These are phyloP conservation scores for Colletotrichum eleusines DNA, from an alignment of 2,329 filamentous ascomycete genomes.

Conservation along the genomic window DNA sequence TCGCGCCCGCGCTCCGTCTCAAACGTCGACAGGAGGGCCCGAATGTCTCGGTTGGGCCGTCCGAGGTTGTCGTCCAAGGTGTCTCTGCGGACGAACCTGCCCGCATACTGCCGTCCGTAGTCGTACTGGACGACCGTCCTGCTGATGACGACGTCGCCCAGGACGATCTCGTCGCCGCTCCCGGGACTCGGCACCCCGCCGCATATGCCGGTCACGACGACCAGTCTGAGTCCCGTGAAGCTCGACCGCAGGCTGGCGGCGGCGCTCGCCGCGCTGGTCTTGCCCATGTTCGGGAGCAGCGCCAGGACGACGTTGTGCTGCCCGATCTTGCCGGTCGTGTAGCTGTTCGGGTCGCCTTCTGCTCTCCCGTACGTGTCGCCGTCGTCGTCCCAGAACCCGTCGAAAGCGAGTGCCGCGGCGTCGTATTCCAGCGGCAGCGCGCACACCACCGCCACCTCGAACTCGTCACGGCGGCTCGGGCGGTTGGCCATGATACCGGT, in stretches of 20 bases:
- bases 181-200: conserved; percentile 50
- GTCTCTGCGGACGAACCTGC: conserved; percentile 45
- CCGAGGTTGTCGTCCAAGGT: conserved; percentile 45
- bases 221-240: conserved; percentile 51
- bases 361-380: conserved; percentile 44
- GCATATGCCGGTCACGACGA: conserved; percentile 55
- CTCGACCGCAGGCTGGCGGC: conserved; percentile 50
- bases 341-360: conserved; percentile 47
- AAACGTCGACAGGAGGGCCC: conserved; percentile 43
- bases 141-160: conserved; percentile 53
- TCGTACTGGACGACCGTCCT: conserved; percentile 48
- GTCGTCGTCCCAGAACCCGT: conserved; percentile 47
- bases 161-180: conserved; percentile 36
- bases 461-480: not conserved
- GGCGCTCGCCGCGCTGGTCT: conserved; percentile 44
- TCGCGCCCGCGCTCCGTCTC: conserved; percentile 34
- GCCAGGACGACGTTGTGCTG: conserved; percentile 47
- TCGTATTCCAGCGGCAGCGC: conserved; percentile 46
- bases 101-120: conserved; percentile 45
- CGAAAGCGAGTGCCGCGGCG: conserved; percentile 45
- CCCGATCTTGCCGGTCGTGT: conserved; percentile 48
- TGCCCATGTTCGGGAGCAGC: conserved; percentile 48
- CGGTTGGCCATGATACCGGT: not conserved
- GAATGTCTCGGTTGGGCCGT: conserved; percentile 47
- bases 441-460: conserved; percentile 48